Conservation (phyloP, 1,284 basidiomycete genomes). For the Puccinia novopanici region DNA sequence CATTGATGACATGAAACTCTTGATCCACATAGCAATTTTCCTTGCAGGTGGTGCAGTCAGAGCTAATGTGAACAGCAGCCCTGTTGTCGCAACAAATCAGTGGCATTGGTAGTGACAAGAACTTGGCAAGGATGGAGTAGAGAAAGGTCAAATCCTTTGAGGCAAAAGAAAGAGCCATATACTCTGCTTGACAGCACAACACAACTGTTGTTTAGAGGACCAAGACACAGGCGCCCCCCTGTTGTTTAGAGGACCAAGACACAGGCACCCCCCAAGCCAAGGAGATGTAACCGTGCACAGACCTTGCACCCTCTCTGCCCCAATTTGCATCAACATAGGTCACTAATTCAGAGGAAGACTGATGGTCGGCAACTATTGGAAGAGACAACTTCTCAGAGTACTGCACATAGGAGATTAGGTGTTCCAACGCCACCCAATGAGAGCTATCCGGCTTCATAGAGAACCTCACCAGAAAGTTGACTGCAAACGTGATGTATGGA, state of each 20-base stretch:
- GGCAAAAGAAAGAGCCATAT: slow-evolving; percentile 21
- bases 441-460: not conserved
- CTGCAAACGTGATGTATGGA: slow-evolving; percentile 1
- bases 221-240: slow-evolving; percentile 8
- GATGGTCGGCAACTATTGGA: not conserved
- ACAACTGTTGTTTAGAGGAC: slow-evolving; percentile 20
- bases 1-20: slow-evolving; percentile 33
- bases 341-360: not conserved
- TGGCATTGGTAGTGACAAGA: not conserved
- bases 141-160: not conserved
- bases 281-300: not conserved
- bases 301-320: slow-evolving; percentile 19
- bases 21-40: slow-evolving; percentile 15
- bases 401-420: slow-evolving; percentile 9
- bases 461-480: not conserved
- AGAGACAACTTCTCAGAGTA: not conserved
- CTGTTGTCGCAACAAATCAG: not conserved
- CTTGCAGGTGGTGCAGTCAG: not conserved
- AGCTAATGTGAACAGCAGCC: not conserved
- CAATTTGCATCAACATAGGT: slow-evolving; percentile 41
- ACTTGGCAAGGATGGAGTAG: not conserved
- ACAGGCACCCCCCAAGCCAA: slow-evolving; percentile 1
- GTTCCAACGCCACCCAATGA: slow-evolving; percentile 18
- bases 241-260: too few relatives aligned
- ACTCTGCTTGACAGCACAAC: slow-evolving; percentile 38